Conservation (phyloP, 805 yeast species). For the Debaryomyces hansenii region DNA sequence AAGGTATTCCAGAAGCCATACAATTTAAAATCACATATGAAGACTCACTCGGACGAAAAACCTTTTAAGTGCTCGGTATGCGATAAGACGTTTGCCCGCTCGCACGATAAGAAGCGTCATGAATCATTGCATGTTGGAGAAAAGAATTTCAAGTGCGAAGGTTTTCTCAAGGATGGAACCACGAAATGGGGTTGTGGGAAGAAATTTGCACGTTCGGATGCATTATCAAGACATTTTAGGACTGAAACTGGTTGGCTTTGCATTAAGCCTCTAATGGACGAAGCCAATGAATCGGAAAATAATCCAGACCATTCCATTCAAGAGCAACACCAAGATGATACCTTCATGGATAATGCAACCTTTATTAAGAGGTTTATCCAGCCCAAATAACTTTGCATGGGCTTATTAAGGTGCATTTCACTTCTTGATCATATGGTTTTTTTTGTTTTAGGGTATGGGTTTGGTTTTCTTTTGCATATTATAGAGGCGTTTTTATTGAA, state of each 20-base stretch:
- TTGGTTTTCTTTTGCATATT: too few species aligned
- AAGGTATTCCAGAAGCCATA: constrained; percentile 50
- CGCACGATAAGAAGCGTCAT: constrained; percentile 76
- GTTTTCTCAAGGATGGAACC: constrained; percentile 53
- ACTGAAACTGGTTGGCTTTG: constrained; percentile 76
- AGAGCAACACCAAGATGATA: background rate
- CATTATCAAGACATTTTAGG: constrained; percentile 71
- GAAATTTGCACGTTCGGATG: constrained; percentile 75
- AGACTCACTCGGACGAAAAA: constrained; percentile 61
- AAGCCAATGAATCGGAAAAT: constrained; percentile 40
- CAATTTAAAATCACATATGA: constrained; percentile 50
- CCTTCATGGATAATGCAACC: constrained; percentile 14
- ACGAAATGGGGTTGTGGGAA: constrained; percentile 77
- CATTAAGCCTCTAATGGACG: constrained; percentile 63
- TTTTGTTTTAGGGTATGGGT: too few species aligned
- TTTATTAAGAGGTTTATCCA: constrained; percentile 18
- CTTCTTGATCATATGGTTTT: background rate
- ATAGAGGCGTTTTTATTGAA: too few species aligned
- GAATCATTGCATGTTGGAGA: constrained; percentile 74
- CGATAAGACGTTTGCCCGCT: constrained; percentile 68
- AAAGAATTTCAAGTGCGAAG: constrained; percentile 68
- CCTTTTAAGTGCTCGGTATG: constrained; percentile 69
- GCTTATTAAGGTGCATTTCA: constrained; percentile 2
- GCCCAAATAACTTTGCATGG: background rate
- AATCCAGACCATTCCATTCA: background rate